These are phyloP conservation scores for Sindora glabra DNA, from an alignment of 306 rosid species.

Conservation along the genomic window DNA sequence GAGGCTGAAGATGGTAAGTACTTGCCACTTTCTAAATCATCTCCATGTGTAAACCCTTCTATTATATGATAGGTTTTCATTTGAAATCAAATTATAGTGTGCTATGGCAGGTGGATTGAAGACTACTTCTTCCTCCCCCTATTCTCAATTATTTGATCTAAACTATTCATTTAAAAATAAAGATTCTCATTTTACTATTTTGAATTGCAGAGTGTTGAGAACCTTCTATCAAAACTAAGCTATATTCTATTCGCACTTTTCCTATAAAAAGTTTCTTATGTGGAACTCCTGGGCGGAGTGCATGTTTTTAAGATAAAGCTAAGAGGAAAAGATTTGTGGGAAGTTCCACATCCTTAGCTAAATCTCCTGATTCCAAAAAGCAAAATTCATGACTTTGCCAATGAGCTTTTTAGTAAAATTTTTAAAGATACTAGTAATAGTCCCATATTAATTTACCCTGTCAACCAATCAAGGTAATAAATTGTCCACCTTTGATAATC, in stretches of 20 bases:
- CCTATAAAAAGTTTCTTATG: constrained; percentile 71
- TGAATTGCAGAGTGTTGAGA: constrained; percentile 61
- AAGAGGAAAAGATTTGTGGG: constrained; percentile 71
- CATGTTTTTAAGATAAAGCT: constrained; percentile 64
- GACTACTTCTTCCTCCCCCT: too few species aligned
- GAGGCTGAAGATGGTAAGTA: too few species aligned
- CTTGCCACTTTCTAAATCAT: too few species aligned
- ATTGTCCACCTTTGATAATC: neutral
- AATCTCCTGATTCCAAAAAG: constrained; percentile 70
- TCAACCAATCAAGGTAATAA: constrained; percentile 77
- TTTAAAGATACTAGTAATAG: constrained; percentile 63
- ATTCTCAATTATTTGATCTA: too few species aligned
- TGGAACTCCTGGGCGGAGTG: constrained; percentile 78
- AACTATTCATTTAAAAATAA: too few species aligned
- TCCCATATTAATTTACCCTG: constrained; percentile 86
- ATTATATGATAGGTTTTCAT: too few species aligned
- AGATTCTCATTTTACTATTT: too few species aligned
- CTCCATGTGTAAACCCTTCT: too few species aligned
- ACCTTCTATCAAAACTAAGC: constrained; percentile 45
- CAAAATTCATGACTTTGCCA: constrained; percentile 52
- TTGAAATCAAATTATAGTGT: too few species aligned
- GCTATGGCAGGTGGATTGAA: too few species aligned
- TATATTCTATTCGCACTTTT: constrained; percentile 63
- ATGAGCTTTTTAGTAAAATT: constrained; percentile 67
- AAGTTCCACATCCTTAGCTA: constrained; percentile 95